phyloP scores from a whole-genome alignment of 441 rosid species.

The Populus hybrid region DNA sequence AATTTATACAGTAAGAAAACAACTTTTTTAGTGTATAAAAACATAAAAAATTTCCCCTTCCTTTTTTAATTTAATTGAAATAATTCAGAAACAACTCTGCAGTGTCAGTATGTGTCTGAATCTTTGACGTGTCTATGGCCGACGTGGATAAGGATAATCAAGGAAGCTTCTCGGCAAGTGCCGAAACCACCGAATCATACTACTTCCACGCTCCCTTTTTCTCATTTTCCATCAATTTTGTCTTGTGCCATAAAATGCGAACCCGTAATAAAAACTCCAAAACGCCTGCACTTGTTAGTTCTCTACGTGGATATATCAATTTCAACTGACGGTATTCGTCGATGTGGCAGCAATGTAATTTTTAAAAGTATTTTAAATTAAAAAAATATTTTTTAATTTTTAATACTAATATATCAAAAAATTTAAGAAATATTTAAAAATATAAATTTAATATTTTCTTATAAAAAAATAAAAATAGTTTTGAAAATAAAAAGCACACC shows the following conservation, averaged over 20 bases:
- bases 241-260: neutral
- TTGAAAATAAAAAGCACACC: no score
- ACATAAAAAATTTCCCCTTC: no score
- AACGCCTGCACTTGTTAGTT: neutral
- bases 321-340: constrained; percentile 7
- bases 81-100: neutral
- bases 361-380: no score
- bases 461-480: no score
- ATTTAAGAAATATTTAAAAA: no score
- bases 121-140: constrained; percentile 5
- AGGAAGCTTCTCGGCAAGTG: constrained; percentile 20
- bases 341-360: neutral
- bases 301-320: neutral
- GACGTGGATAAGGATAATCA: constrained; percentile 24
- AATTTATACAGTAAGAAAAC: no score
- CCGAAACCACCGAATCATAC: constrained; percentile 4
- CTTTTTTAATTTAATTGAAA: no score
- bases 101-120: neutral
- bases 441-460: no score
- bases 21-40: no score
- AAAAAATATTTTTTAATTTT: no score
- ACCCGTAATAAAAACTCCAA: neutral
- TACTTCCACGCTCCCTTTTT: neutral
- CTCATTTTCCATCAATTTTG: no score
- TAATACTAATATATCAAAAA: no score